phyloP scores from a whole-genome alignment of 2,329 filamentous ascomycete genomes.

The Hypocreales sp. region DNA sequence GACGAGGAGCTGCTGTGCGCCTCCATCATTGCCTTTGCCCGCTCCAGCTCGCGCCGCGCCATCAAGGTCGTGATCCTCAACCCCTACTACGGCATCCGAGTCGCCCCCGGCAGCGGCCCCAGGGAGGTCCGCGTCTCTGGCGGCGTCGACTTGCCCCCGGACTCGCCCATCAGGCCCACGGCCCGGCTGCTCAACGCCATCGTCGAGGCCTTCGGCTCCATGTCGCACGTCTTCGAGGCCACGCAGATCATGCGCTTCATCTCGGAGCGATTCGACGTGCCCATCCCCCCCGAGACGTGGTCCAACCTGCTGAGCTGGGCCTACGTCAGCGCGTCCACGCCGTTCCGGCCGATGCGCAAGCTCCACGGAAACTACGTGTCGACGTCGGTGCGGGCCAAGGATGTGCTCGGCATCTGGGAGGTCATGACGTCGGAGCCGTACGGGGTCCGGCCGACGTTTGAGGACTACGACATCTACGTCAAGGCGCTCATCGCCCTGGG shows the following conservation, averaged over 20 bases:
- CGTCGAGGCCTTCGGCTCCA: slow-evolving; percentile 54
- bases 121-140: slow-evolving; percentile 12
- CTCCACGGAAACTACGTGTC: slow-evolving; percentile 8
- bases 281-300: slow-evolving; percentile 46
- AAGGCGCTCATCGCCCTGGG: slow-evolving; percentile 19
- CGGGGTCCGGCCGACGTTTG: slow-evolving; percentile 37
- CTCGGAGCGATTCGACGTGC: slow-evolving; percentile 40
- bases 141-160: slow-evolving; percentile 22
- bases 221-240: slow-evolving; percentile 44
- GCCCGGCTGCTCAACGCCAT: slow-evolving; percentile 44
- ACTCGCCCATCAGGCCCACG: slow-evolving; percentile 43
- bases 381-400: slow-evolving; percentile 7
- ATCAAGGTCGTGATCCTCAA: slow-evolving; percentile 18
- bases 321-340: slow-evolving; percentile 35
- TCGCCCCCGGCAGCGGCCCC: slow-evolving; percentile 7
- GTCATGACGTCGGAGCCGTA: slow-evolving; percentile 44
- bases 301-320: slow-evolving; percentile 51
- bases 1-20: slow-evolving; percentile 24
- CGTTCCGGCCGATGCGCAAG: slow-evolving; percentile 19
- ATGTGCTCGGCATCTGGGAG: slow-evolving; percentile 39
- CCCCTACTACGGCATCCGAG: slow-evolving; percentile 14
- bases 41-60: slow-evolving; percentile 17
- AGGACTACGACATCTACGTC: slow-evolving; percentile 33
- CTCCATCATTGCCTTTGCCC: slow-evolving; percentile 24
- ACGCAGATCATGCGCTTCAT: slow-evolving; percentile 46